These are phyloP conservation scores for Gonium pectorale DNA, from an alignment of 139 green algal species.

Conservation along the genomic window DNA sequence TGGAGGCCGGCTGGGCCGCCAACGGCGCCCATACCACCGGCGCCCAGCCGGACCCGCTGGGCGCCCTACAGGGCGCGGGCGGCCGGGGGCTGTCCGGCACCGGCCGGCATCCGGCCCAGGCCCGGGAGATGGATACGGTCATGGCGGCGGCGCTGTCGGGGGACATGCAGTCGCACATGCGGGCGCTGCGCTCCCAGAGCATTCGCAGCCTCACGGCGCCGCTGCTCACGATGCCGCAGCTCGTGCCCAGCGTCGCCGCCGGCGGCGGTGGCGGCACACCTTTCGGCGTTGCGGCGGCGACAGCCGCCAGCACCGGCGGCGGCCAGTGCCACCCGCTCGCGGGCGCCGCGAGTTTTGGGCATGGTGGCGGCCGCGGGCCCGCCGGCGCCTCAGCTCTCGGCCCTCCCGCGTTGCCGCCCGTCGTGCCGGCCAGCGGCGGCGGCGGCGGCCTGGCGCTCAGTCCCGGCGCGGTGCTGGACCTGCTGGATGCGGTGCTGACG, in stretches of 20 bases:
- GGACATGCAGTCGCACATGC: constrained; percentile 42
- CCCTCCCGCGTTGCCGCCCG: constrained; percentile 11
- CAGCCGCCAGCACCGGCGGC: background rate
- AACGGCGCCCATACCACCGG: too few relatives aligned
- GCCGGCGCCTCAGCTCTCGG: too few relatives aligned
- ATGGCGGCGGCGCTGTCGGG: constrained; percentile 35
- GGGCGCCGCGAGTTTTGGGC: too few relatives aligned
- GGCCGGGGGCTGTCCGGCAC: background rate
- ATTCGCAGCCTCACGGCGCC: constrained; percentile 32
- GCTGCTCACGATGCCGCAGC: background rate
- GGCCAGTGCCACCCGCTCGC: too few relatives aligned
- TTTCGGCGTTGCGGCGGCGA: background rate
- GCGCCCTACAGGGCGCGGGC: background rate
- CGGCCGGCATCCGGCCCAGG: background rate
- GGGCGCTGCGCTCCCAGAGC: constrained; percentile 27
- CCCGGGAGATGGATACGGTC: constrained; percentile 23
- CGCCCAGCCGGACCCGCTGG: background rate
- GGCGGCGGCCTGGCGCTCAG: background rate
- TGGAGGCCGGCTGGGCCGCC: background rate
- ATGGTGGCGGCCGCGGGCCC: too few relatives aligned
- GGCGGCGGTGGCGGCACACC: background rate
- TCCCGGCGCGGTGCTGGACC: background rate
- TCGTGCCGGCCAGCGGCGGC: constrained; percentile 2
- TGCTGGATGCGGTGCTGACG: constrained; percentile 36
- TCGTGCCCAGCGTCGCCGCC: constrained; percentile 19